These are phyloP conservation scores for Candida anglica DNA, from an alignment of 805 yeast genomes.

Conservation along the genomic window DNA sequence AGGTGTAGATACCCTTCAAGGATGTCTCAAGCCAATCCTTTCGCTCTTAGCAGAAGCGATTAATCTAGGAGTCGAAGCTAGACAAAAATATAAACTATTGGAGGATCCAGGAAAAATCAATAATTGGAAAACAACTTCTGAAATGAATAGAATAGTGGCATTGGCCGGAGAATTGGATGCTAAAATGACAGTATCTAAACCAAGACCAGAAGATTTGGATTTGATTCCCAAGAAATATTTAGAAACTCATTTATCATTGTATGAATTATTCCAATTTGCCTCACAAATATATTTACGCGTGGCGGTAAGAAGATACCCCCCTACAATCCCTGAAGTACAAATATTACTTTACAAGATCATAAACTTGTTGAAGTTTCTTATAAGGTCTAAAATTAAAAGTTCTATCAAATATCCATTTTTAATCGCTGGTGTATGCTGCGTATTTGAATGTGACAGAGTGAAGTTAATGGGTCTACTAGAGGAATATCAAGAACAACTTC, in stretches of 20 bases:
- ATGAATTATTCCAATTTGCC: conserved; percentile 7
- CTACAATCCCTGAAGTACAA: conserved; percentile 12
- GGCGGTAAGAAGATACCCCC: conserved; percentile 8
- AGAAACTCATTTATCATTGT: conserved; percentile 7
- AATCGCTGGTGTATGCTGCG: conserved; percentile 29
- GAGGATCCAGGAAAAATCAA: conserved; percentile 3
- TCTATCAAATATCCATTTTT: conserved; percentile 38
- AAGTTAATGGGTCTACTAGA: conserved; percentile 10
- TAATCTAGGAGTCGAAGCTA: conserved; percentile 13
- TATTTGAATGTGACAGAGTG: conserved; percentile 12
- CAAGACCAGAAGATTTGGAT: conserved; percentile 3
- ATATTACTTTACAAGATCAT: conserved; percentile 4
- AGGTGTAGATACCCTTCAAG: conserved; percentile 10
- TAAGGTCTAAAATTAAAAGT: conserved; percentile 4
- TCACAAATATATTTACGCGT: conserved; percentile 7
- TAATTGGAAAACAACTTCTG: conserved; percentile 2
- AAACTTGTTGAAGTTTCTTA: conserved; percentile 3
- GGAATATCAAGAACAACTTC: conserved; percentile 16
- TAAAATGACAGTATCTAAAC: background rate
- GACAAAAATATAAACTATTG: conserved; percentile 6
- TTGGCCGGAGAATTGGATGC: background rate
- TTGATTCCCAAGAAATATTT: conserved; percentile 10
- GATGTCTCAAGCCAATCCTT: conserved; percentile 16
- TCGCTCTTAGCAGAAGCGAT: conserved; percentile 16
- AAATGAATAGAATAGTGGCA: conserved; percentile 1